Evolutionary conservation across 1,284 basidiomycete species (phyloP).

Genomic region (Ceratobasidium sp.): DNA sequence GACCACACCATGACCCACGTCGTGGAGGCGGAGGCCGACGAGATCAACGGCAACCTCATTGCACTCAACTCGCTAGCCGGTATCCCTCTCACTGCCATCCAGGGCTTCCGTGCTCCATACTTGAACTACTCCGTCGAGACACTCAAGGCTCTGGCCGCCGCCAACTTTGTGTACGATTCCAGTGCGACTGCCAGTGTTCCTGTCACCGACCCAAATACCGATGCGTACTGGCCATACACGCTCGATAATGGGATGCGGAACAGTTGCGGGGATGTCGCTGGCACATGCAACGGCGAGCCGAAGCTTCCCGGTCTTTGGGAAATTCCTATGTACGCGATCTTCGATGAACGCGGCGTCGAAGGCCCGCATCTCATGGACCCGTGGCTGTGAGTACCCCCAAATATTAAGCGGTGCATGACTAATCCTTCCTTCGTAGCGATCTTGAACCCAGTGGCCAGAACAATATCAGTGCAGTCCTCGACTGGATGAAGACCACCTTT

Average conservation of each 20-base stretch:
- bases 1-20: conserved; percentile 91
- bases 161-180: conserved; percentile 81
- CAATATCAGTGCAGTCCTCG: conserved; percentile 67
- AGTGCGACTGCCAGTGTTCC: conserved; percentile 71
- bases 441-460: conserved; percentile 58
- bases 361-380: conserved; percentile 84
- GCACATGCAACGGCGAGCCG: conserved; percentile 75
- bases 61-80: conserved; percentile 83
- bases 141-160: conserved; percentile 64
- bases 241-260: conserved; percentile 82
- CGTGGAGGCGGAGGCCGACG: conserved; percentile 67
- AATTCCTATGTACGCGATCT: conserved; percentile 82
- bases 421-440: conserved; percentile 39
- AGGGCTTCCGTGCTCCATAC: conserved; percentile 83
- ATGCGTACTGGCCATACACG: conserved; percentile 82
- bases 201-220: conserved; percentile 73
- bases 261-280: conserved; percentile 69
- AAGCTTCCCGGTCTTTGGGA: conserved; percentile 84
- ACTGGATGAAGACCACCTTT: conserved; percentile 81
- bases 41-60: conserved; percentile 83
- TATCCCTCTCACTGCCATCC: conserved; percentile 74
- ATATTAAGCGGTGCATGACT: conserved; percentile 3
- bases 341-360: conserved; percentile 66
- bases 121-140: conserved; percentile 75
- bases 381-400: conserved; percentile 68